Evolutionary conservation across 1,284 basidiomycete genomes (phyloP).

Genomic region (Porogramme epimiltina): DNA sequence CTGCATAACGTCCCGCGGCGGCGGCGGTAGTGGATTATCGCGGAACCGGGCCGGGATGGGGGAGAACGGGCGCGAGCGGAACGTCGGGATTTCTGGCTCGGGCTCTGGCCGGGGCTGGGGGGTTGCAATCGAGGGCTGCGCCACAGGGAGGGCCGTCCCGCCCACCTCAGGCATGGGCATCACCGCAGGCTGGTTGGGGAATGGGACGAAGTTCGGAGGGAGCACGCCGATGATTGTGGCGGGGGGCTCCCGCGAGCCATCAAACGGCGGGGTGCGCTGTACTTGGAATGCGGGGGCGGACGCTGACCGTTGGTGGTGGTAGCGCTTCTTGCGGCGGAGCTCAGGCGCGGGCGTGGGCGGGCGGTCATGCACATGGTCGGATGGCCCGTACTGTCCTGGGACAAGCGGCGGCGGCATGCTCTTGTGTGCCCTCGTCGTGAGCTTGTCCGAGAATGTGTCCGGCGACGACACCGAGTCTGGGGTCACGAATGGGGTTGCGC

Average conservation of each 20-base stretch:
- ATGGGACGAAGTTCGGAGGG: no score
- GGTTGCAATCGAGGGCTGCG: no score
- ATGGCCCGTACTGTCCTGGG: constrained; percentile 26
- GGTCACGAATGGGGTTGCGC: constrained; percentile 10
- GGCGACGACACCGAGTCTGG: constrained; percentile 3
- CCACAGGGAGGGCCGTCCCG: no score
- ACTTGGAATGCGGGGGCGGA: constrained; percentile 20
- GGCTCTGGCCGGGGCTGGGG: background rate
- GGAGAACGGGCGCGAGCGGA: constrained; percentile 9
- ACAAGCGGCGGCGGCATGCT: constrained; percentile 20
- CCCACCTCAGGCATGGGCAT: no score
- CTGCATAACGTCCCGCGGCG: constrained; percentile 22
- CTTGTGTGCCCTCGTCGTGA: constrained; percentile 15
- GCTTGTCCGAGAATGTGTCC: constrained; percentile 7
- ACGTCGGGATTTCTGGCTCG: constrained; percentile 1
- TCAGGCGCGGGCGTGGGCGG: constrained; percentile 10
- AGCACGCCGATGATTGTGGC: no score
- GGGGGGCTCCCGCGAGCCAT: no score
- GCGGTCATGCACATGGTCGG: constrained; percentile 13
- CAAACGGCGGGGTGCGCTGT: no score
- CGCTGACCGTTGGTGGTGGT: constrained; percentile 9
- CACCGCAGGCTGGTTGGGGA: no score
- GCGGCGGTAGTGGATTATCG: constrained; percentile 25
- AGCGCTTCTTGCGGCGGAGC: background rate
- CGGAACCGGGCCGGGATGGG: constrained; percentile 11